Evolutionary conservation across 169 alveolate species (phyloP), one percentile per base, ranked within the genome.

Genomic region (Cryptosporidium ubiquitum): DNA sequence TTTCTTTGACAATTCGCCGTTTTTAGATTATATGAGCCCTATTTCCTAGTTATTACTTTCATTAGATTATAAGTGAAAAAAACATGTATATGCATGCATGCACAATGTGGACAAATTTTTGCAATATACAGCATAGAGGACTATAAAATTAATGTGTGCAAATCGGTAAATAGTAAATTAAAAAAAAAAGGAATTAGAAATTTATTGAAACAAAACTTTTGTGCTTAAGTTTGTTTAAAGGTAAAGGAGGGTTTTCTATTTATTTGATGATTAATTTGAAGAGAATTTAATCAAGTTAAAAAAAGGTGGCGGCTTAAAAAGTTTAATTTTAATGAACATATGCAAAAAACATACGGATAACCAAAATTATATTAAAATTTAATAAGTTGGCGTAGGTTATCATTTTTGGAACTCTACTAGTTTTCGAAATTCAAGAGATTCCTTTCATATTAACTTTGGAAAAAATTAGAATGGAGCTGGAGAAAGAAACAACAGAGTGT

Each of bases 41-140:
- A 0, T 47, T 5, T 14, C 16, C 7, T 6, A 47, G 3, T 29
- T 68, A 33, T 20, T 68, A 18, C 39, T 58, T 68, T 9, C 12
- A 31, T 68, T 16, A n/a, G 16, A 68, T 68, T 33, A 14, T 68
- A 14, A 29, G 31, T 35, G 16, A 4, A 64, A 31, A 31, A n/a
- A 49, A 31, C 14, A 33, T 33, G 16, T 26, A 70, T 49, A 57
- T 44, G 33, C 68, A 20, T 73, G 68, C 85, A 73, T 73, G 85
- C 69, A 55, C 52, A 31, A 73, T 73, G 85, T 73, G 85, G 85
- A 73, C 70, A 58, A 6, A 29, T 51, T 55, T 33, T 64, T 49
- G 64, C 31, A 29, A 49, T 73, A 73, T 73, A 51, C 58, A 37
- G 70, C 71, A 1, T 52, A 58, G 51, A 73, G 42, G 70, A 64